Base-by-base conservation (phyloP, 2,329 filamentous ascomycete species). In the Diaporthe amygdali region DNA sequence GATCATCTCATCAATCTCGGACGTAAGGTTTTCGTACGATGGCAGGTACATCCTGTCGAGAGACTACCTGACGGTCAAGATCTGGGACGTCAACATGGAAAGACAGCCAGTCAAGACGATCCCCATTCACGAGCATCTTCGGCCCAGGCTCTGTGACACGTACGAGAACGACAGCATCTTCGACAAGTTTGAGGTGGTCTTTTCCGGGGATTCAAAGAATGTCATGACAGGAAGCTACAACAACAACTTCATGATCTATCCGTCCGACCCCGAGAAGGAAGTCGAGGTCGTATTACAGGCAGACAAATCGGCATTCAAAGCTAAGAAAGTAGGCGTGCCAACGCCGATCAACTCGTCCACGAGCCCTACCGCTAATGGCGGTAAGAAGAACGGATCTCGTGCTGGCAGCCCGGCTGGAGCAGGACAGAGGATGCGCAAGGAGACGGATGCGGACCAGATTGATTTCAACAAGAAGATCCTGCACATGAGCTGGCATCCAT, bases 211-310 rank as follows among this genome's bases (percentile, higher is more conserved):
- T 82, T 94, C 95, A 47, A 97, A 97, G 88, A 98, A 99, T 77
- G 96, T 98, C 75, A 99, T 99, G 96, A 99, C 96, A 7, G 96
- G 96, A 77, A 98, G 95, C 81, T 99, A 99, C 87, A 99, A 99
- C 89, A 99, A 99, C 86, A 99, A 99, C 86, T 98, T 99, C 87
- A 99, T 99, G 96, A 99, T 99, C 79, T 99, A 98, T 82, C 96
- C 96, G 5, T 96, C 95, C 32, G 96, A 98, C 78, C 94, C 95
- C 8, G 94, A 96, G 76, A 97, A 97, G 84, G 96, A 99, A 81
- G 96, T 96, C 3, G 96, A 99, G 82, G 95, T 99, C 59, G 96
- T 99, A 56, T 86, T 99, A 70, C 96, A 99, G 82, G 96, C 96
- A 47, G 96, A 99, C 82, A 99, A 99, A 86, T 97, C 95, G 70